phyloP scores from a whole-genome alignment of 805 yeast species.

The Millerozyma miso region DNA sequence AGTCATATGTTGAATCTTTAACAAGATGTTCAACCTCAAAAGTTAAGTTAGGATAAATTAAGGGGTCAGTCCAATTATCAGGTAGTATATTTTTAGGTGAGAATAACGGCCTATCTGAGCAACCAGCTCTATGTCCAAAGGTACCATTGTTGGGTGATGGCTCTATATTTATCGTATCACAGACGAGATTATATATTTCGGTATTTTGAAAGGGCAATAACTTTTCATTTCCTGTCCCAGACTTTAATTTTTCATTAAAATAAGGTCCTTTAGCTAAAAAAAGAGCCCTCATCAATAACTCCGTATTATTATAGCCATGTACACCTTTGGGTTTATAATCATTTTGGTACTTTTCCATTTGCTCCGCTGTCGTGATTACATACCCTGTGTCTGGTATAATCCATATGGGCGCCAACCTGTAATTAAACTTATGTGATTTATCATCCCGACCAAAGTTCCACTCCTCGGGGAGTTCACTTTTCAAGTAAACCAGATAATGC shows the following conservation, averaged over 20 bases:
- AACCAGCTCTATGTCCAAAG: conserved; percentile 4
- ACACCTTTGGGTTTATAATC: conserved; percentile 68
- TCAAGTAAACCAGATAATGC: conserved; percentile 45
- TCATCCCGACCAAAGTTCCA: conserved; percentile 51
- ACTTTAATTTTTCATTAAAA: conserved; percentile 42
- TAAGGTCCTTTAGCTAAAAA: conserved; percentile 82
- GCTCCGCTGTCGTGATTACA: conserved; percentile 58
- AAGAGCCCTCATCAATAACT: conserved; percentile 75
- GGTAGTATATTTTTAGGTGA: conserved; percentile 20
- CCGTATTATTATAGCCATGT: conserved; percentile 80
- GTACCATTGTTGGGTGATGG: conserved; percentile 62
- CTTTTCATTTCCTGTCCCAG: conserved; percentile 15
- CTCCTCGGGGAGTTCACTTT: conserved; percentile 51
- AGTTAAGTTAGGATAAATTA: conserved; percentile 47
- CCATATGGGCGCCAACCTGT: conserved; percentile 83
- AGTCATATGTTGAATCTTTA: conserved; percentile 51
- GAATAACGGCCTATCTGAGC: conserved; percentile 19
- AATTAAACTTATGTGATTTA: conserved; percentile 37
- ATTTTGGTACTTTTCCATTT: conserved; percentile 45
- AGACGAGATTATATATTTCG: conserved; percentile 69
- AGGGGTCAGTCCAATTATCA: conserved; percentile 44
- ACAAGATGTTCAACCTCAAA: conserved; percentile 44
- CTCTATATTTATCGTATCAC: conserved; percentile 51
- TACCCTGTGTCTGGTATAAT: conserved; percentile 80
- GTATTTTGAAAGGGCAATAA: conserved; percentile 66